A percentile compares a stretch with the other conserved stretches of the same genome.
Conservation (phyloP, 2,329 filamentous ascomycete genomes). For the Claviceps capensis region DNA sequence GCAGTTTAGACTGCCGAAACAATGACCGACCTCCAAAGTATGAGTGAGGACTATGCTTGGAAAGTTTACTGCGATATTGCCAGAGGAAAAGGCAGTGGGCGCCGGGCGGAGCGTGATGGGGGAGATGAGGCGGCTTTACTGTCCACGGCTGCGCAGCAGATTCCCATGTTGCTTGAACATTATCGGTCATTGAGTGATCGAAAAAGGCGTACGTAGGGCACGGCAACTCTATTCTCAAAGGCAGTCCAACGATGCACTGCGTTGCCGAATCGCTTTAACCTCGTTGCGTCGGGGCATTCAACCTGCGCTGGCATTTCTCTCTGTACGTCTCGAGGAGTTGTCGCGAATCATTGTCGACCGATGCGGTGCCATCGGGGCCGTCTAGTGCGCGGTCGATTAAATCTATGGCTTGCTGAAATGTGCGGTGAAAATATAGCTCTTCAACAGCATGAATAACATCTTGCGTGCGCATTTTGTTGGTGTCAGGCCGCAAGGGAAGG, state of each 20-base stretch:
- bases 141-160: too few relatives aligned
- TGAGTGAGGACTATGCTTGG: neutral
- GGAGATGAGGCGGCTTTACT: neutral
- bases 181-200: neutral
- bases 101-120: neutral
- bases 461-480: constrained; percentile 34
- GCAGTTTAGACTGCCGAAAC: neutral
- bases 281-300: constrained; percentile 1
- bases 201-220: neutral
- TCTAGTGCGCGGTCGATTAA: constrained; percentile 25
- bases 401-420: constrained; percentile 30
- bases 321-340: constrained; percentile 28
- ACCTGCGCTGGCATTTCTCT: constrained; percentile 24
- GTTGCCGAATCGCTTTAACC: neutral
- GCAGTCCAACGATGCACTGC: neutral
- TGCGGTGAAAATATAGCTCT: constrained; percentile 41
- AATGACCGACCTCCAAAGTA: too few relatives aligned
- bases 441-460: constrained; percentile 41
- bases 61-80: neutral
- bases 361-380: constrained; percentile 12
- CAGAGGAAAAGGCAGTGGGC: too few relatives aligned
- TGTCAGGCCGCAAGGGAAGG: constrained; percentile 24
- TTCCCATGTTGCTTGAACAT: neutral
- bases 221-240: neutral
- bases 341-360: constrained; percentile 30